These are phyloP conservation scores for Penicillium maclennaniae DNA, from an alignment of 495 filamentous ascomycete species.

Conservation along the genomic window DNA sequence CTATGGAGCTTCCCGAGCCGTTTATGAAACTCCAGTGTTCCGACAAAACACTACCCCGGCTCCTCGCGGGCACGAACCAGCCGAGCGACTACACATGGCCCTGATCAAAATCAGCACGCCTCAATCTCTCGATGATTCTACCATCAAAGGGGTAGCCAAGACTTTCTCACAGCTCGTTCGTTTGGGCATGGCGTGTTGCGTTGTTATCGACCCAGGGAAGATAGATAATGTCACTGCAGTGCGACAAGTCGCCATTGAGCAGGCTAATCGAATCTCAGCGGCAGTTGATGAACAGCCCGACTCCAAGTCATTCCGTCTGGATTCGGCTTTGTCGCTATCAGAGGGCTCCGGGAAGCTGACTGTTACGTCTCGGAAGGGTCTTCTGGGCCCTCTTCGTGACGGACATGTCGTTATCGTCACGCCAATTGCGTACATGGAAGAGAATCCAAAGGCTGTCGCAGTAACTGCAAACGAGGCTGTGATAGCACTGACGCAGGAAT, in stretches of 20 bases:
- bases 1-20: constrained; percentile 55
- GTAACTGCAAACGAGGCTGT: constrained; percentile 64
- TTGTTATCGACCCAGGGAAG: constrained; percentile 71
- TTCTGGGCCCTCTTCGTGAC: constrained; percentile 66
- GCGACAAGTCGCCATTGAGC: constrained; percentile 49
- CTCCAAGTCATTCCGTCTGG: constrained; percentile 63
- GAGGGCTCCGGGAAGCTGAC: constrained; percentile 29
- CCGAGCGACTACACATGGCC: constrained; percentile 66
- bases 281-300: constrained; percentile 67
- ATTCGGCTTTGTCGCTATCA: constrained; percentile 55
- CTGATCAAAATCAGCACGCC: constrained; percentile 79
- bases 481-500: constrained; percentile 66
- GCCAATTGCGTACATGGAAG: constrained; percentile 61
- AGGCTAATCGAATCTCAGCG: constrained; percentile 68
- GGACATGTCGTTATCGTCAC: constrained; percentile 78
- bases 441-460: constrained; percentile 50
- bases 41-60: constrained; percentile 43
- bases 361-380: constrained; percentile 53
- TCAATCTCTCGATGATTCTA: constrained; percentile 61
- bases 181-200: constrained; percentile 74
- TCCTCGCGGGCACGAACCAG: constrained; percentile 25
- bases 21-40: constrained; percentile 62
- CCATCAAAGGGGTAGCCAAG: constrained; percentile 69
- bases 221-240: constrained; percentile 27
- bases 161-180: constrained; percentile 79